Conservation (phyloP, 2,329 filamentous ascomycete species). For the Ploettnerulaceae sp. region DNA sequence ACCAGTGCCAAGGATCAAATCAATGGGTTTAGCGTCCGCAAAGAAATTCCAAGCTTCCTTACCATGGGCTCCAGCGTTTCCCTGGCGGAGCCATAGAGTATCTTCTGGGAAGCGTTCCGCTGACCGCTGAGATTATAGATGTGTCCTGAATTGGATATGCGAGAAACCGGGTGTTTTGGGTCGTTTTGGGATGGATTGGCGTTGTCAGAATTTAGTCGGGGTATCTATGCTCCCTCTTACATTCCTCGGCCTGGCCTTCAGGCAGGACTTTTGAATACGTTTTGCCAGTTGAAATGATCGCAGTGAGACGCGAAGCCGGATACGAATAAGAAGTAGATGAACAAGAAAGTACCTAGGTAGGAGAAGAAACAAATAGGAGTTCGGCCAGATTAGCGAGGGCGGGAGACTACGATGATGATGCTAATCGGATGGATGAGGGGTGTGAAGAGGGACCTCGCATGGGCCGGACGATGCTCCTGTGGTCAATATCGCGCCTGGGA, state of each 20-base stretch:
- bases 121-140: neutral
- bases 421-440: no score
- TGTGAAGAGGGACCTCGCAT: no score
- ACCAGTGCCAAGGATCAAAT: constrained; percentile 2
- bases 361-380: constrained; percentile 1
- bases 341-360: no score
- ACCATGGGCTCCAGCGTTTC: neutral
- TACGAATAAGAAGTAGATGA: no score
- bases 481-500: no score
- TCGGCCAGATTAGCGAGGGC: no score
- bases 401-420: no score
- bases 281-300: constrained; percentile 3
- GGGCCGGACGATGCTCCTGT: no score
- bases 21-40: neutral
- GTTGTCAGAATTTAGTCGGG: constrained; percentile 8
- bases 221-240: constrained; percentile 14
- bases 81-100: constrained; percentile 6
- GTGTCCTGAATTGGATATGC: constrained; percentile 1
- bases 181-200: constrained; percentile 3
- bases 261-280: neutral
- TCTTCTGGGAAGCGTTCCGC: constrained; percentile 11
- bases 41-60: neutral
- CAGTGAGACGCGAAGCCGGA: constrained; percentile 13
- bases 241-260: constrained; percentile 5
- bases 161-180: neutral